A percentile compares a stretch with the other conserved stretches of the same genome.
Conservation (phyloP, 306 rosid species). For the Notholithocarpus densiflorus region DNA sequence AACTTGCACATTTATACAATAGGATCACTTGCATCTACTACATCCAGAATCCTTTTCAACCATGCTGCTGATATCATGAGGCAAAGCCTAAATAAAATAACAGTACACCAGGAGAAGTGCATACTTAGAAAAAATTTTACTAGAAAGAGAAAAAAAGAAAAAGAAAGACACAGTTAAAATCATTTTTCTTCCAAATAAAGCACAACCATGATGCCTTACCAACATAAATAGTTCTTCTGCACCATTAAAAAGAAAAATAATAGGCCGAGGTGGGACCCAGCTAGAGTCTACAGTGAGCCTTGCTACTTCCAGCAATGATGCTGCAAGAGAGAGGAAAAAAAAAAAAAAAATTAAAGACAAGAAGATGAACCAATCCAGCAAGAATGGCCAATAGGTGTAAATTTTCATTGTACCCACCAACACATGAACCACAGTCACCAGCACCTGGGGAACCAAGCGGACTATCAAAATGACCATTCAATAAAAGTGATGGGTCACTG, state of each 20-base stretch:
- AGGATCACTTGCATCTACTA: neutral
- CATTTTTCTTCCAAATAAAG: conserved; percentile 8
- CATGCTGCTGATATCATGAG: neutral
- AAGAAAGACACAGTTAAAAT: neutral
- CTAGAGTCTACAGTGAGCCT: conserved; percentile 83
- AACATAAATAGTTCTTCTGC: conserved; percentile 97
- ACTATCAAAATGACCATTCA: conserved; percentile 91
- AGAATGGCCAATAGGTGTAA: conserved; percentile 11
- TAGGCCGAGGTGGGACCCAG: conserved; percentile 74
- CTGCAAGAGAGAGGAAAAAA: conserved; percentile 37
- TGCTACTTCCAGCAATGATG: conserved; percentile 88
- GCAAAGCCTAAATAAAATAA: neutral
- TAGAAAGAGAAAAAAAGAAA: neutral
- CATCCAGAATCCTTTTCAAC: neutral
- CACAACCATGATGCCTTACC: conserved; percentile 51
- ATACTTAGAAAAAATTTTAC: neutral
- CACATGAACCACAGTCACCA: conserved; percentile 95
- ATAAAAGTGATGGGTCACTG: conserved; percentile 71
- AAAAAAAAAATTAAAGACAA: neutral
- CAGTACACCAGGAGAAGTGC: neutral
- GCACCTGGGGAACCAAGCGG: conserved; percentile 99
- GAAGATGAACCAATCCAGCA: conserved; percentile 10
- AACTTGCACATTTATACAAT: neutral
- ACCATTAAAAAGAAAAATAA: conserved; percentile 94
- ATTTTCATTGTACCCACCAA: conserved; percentile 61